A percentile compares a stretch with the other conserved stretches of the same genome.
phyloP scores from a whole-genome alignment of 2,329 filamentous ascomycete species.

The Nemania sp. region DNA sequence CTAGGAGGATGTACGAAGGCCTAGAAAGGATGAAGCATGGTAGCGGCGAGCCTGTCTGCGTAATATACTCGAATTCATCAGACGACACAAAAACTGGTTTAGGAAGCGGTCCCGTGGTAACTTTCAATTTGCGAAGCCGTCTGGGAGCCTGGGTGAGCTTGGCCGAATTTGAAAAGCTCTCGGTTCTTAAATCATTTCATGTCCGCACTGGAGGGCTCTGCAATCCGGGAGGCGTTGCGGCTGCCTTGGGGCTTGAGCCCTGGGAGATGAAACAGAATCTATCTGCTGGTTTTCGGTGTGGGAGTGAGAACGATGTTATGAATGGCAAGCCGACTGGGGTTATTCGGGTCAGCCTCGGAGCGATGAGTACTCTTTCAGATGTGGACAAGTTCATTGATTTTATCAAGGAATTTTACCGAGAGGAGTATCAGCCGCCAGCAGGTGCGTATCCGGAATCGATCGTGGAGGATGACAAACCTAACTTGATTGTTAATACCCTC shows the following conservation, averaged over 20 bases:
- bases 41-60: constrained; percentile 69
- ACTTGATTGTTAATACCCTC: constrained; percentile 64
- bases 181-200: constrained; percentile 77
- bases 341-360: constrained; percentile 82
- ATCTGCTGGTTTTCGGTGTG: constrained; percentile 82
- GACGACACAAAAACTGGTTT: constrained; percentile 38
- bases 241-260: constrained; percentile 71
- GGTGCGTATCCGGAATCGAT: not conserved
- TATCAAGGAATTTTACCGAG: constrained; percentile 67
- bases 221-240: constrained; percentile 85
- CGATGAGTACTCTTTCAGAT: constrained; percentile 82
- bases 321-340: constrained; percentile 86
- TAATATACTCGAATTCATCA: constrained; percentile 59
- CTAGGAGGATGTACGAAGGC: constrained; percentile 59
- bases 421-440: constrained; percentile 21
- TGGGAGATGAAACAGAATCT: constrained; percentile 88
- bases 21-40: constrained; percentile 67
- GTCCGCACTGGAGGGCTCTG: constrained; percentile 88
- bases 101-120: constrained; percentile 73
- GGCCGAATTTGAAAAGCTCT: constrained; percentile 84
- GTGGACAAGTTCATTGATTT: constrained; percentile 74
- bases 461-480: constrained; percentile 9
- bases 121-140: constrained; percentile 79
- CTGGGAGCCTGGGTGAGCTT: constrained; percentile 77
- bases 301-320: constrained; percentile 79